Conservation (phyloP, 179 eudicot genomes). For the Silene noctiflora region DNA sequence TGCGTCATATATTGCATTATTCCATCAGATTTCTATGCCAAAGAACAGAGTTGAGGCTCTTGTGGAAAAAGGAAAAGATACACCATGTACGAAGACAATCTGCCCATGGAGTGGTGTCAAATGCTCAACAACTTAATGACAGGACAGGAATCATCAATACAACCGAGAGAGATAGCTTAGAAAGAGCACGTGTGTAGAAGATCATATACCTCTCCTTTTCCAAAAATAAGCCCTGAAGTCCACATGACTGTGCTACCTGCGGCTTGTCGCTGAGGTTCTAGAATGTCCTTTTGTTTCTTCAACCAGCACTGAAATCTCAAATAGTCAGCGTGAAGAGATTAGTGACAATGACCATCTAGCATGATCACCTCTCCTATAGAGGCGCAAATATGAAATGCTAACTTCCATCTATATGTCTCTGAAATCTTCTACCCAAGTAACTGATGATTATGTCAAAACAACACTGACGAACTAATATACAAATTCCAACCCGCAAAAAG, state of each 20-base stretch:
- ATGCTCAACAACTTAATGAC: neutral
- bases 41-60: neutral
- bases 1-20: neutral
- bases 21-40: neutral
- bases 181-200: slow-evolving; percentile 8
- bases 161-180: neutral
- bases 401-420: slow-evolving; percentile 1
- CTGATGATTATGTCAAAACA: neutral
- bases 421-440: neutral
- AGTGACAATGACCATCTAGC: neutral
- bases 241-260: slow-evolving; percentile 60
- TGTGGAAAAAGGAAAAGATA: neutral
- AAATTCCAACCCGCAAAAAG: neutral
- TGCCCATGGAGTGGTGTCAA: neutral
- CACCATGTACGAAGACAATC: neutral
- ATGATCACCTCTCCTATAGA: neutral
- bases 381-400: neutral
- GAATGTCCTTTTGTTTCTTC: slow-evolving; percentile 82
- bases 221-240: slow-evolving; percentile 91
- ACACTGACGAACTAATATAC: neutral
- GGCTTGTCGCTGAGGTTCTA: slow-evolving; percentile 65
- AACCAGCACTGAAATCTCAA: slow-evolving; percentile 75
- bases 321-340: slow-evolving; percentile 4
- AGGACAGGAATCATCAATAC: neutral
- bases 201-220: slow-evolving; percentile 77